Base-by-base conservation (phyloP, 345 rosid species). In the Citrus mangshanensis region DNA sequence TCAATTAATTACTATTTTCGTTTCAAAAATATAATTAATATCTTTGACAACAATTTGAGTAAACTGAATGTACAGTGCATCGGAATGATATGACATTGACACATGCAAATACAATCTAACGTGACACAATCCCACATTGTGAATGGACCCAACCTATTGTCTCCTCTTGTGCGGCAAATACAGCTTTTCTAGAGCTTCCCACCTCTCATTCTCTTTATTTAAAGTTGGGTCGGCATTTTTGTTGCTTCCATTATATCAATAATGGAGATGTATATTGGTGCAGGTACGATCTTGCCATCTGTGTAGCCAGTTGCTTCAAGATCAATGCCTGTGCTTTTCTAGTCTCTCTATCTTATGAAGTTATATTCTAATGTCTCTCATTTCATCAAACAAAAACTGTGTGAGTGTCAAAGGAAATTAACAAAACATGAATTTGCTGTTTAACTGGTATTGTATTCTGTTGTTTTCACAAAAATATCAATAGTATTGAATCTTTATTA, bases 51-150 rank as follows among this genome's bases (percentile, higher is more conserved):
- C 13, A 12, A 46, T 12, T 46, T 3, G 18, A 12, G 18, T 46
- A 62, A 62, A 18, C 22, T 18, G 12, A 14, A 18, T 5, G 35
- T 9, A 19, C 6, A 10, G 9, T 32, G 40, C 68, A 32, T 64
- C n/a, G 68, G 72, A 69, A 79, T 79, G 86, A 83, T 22, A 78
- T 67, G 88, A 80, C 85, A 68, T 13, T 81, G 83, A 87, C 79
- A 72, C 51, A 77, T 87, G 86, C 86, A 86, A 46, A 46, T 46
- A 10, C 51, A 46, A 13, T 84, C 85, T 56, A 80, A 84, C 77
- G 81, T 70, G 87, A 86, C 85, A 25, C 77, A 70, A 72, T 49
- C 40, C 85, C 87, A 79, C 90, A 84, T 86, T 88, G 85, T 82
- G 42, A 28, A 30, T 69, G 78, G 86, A 61, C 72, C 89, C 86